phyloP scores from a whole-genome alignment of 441 rosid genomes.

The Aleurites moluccanus region DNA sequence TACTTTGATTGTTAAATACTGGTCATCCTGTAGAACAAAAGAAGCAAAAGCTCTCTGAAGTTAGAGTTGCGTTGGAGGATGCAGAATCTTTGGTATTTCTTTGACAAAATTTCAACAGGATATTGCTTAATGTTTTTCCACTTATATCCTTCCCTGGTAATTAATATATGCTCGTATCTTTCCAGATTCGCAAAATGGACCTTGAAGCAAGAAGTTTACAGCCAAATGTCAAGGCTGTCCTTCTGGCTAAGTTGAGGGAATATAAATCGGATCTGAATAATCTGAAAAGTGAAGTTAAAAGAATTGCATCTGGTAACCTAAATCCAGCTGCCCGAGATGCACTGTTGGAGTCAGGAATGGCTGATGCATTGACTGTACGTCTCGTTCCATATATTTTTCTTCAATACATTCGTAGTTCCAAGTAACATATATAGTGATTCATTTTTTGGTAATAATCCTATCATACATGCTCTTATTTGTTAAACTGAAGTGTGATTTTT shows the following conservation, averaged over 20 bases:
- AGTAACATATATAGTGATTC: background rate
- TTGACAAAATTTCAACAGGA: background rate
- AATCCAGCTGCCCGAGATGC: slow-evolving; percentile 77
- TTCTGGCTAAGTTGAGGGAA: slow-evolving; percentile 88
- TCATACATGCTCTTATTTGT: background rate
- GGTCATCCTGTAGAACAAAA: slow-evolving; percentile 61
- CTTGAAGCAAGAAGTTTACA: slow-evolving; percentile 92
- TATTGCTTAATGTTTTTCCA: background rate
- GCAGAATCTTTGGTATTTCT: slow-evolving; percentile 79
- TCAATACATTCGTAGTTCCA: background rate
- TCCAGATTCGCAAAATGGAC: slow-evolving; percentile 94
- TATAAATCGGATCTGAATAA: slow-evolving; percentile 95
- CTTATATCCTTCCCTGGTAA: background rate
- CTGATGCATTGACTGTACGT: slow-evolving; percentile 71
- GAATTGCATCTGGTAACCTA: slow-evolving; percentile 57
- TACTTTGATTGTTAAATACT: background rate
- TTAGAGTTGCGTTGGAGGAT: slow-evolving; percentile 64
- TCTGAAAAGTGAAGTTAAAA: slow-evolving; percentile 78
- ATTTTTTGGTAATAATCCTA: background rate
- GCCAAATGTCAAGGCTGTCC: slow-evolving; percentile 76
- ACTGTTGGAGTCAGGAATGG: slow-evolving; percentile 87
- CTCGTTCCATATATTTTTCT: slow-evolving; percentile 6
- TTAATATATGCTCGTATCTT: slow-evolving; percentile 15
- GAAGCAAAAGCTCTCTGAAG: slow-evolving; percentile 81
- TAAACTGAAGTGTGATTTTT: background rate